phyloP scores from a whole-genome alignment of 169 alveolate genomes.

The Miamiensis avidus region DNA sequence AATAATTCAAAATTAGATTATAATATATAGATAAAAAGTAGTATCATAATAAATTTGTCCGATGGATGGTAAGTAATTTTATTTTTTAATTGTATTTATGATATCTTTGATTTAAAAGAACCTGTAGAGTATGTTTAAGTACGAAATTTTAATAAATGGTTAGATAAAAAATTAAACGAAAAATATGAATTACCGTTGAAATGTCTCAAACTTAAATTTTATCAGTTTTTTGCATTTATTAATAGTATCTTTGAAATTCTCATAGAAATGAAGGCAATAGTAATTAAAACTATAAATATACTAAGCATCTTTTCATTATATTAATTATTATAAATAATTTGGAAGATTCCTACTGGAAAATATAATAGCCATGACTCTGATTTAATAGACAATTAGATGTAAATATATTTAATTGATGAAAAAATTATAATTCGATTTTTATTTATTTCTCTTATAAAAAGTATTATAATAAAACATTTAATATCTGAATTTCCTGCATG shows the following conservation, averaged over 20 bases:
- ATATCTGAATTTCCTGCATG: slow-evolving; percentile 7
- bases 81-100: background rate
- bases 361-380: background rate
- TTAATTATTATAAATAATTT: background rate
- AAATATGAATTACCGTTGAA: slow-evolving; percentile 16
- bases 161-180: background rate
- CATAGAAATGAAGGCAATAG: background rate
- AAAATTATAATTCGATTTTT: background rate
- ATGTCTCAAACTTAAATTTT: slow-evolving; percentile 7
- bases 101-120: background rate
- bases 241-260: background rate
- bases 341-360: background rate
- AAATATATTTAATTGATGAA: background rate
- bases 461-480: slow-evolving; percentile 8
- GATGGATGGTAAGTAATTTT: no score
- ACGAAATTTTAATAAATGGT: slow-evolving; percentile 21
- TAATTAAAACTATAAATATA: background rate
- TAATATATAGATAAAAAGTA: no score
- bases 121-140: slow-evolving; percentile 5
- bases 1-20: no score
- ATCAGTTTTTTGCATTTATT: slow-evolving; percentile 4
- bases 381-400: slow-evolving; percentile 18
- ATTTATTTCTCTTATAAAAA: background rate
- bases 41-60: no score
- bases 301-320: background rate